Conservation (phyloP, 371 early-diverging fungal species). For the Mortierella sp. region DNA sequence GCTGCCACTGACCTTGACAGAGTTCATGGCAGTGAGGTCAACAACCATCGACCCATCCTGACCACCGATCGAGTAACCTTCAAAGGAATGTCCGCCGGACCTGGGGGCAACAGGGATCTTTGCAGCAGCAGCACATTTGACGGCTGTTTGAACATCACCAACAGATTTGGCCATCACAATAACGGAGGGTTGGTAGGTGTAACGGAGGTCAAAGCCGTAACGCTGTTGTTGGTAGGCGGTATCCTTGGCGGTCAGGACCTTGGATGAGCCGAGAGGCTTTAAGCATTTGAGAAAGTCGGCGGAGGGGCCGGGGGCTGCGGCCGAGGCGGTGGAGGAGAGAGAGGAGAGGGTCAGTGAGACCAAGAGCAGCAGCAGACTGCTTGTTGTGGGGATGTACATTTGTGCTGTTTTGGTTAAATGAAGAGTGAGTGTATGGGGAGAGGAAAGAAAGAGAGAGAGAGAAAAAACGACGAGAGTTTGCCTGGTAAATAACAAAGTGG, state of each 20-base stretch:
- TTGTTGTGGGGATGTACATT: constrained; percentile 30
- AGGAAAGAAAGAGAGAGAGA: background rate
- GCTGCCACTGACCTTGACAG: constrained; percentile 28
- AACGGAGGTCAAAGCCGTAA: constrained; percentile 47
- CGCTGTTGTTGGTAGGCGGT: constrained; percentile 25
- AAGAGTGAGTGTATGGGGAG: background rate
- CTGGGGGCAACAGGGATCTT: constrained; percentile 48
- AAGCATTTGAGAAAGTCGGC: constrained; percentile 20
- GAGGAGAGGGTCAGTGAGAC: constrained; percentile 17
- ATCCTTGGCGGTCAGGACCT: constrained; percentile 25
- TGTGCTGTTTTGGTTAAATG: background rate
- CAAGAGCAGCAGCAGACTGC: constrained; percentile 33
- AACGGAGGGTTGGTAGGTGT: constrained; percentile 32
- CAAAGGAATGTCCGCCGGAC: constrained; percentile 72
- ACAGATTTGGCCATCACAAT: constrained; percentile 33
- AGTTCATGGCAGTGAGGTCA: constrained; percentile 45
- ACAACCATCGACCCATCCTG: constrained; percentile 54
- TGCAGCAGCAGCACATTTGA: constrained; percentile 52
- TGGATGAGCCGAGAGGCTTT: constrained; percentile 30
- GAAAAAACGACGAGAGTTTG: too few relatives aligned
- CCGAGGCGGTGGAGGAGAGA: constrained; percentile 22
- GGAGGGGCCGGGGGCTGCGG: constrained; percentile 12
- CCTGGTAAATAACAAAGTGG: background rate
- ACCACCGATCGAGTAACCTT: constrained; percentile 60
- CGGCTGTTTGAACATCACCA: constrained; percentile 47